Evolutionary conservation across 805 yeast species (phyloP).

Genomic region (Yamadazyma endophytica): DNA sequence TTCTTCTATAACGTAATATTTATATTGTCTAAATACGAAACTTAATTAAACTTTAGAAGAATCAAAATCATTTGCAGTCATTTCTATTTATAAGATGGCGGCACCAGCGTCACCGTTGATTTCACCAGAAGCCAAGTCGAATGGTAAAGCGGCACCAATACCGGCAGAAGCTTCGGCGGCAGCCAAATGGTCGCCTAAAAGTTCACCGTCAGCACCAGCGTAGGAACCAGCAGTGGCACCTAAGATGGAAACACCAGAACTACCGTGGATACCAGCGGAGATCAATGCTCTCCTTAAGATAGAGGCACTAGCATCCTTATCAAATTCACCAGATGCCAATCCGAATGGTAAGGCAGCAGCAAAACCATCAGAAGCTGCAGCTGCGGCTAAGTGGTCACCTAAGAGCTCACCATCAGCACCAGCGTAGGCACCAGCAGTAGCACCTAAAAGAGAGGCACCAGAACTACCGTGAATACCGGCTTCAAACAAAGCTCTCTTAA

Average conservation of each 20-base stretch:
- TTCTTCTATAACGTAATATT: no score
- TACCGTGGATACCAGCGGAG: slow-evolving; percentile 5
- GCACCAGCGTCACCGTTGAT: slow-evolving; percentile 6
- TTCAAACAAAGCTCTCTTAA: slow-evolving; percentile 7
- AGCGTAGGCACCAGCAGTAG: slow-evolving; percentile 2
- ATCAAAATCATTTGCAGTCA: no score
- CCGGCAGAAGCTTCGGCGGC: slow-evolving; percentile 9
- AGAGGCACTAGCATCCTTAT: slow-evolving; percentile 6
- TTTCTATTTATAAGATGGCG: slow-evolving; percentile 7
- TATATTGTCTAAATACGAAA: no score
- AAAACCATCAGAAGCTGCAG: slow-evolving; percentile 5
- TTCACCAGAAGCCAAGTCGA: slow-evolving; percentile 7
- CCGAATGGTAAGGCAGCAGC: no score
- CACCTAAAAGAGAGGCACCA: slow-evolving; percentile 4
- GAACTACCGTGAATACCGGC: slow-evolving; percentile 8
- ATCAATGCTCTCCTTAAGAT: slow-evolving; percentile 8
- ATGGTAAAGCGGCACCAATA: slow-evolving; percentile 6
- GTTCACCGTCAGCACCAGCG: slow-evolving; percentile 3
- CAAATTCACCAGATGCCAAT: slow-evolving; percentile 3
- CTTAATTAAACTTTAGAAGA: no score
- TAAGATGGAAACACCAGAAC: slow-evolving; percentile 7
- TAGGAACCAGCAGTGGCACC: slow-evolving; percentile 6
- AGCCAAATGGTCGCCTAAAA: slow-evolving; percentile 1
- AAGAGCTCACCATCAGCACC: slow-evolving; percentile 5
- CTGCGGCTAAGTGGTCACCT: slow-evolving; percentile 14